Conservation (phyloP, 768 basidiomycete species). For the Lepiota venenata region DNA sequence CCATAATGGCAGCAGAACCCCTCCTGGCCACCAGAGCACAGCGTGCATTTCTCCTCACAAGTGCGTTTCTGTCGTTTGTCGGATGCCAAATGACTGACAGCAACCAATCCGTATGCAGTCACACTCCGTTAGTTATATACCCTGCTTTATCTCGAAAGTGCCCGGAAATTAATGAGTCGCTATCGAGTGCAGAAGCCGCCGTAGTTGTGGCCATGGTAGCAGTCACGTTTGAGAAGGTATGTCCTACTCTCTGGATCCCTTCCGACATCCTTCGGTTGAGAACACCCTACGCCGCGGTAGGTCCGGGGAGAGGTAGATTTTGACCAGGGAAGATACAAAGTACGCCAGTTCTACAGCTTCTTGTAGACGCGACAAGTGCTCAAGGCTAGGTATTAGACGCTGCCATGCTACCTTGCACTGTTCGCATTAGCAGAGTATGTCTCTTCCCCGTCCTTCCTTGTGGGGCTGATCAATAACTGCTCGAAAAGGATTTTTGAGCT, state of each 20-base stretch:
- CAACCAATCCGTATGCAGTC: constrained; percentile 31
- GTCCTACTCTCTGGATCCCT: constrained; percentile 18
- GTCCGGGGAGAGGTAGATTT: constrained; percentile 42
- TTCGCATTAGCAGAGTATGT: constrained; percentile 80
- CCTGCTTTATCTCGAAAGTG: neutral
- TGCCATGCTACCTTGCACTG: constrained; percentile 82
- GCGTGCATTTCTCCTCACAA: constrained; percentile 64
- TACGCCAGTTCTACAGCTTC: constrained; percentile 17
- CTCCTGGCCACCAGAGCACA: constrained; percentile 74
- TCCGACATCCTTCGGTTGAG: neutral
- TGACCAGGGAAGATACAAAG: constrained; percentile 48
- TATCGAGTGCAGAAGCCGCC: constrained; percentile 55
- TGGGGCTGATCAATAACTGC: constrained; percentile 5
- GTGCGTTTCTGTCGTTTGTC: constrained; percentile 35
- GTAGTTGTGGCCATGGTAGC: constrained; percentile 74
- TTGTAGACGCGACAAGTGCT: neutral
- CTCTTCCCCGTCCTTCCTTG: neutral
- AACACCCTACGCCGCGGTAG: constrained; percentile 37
- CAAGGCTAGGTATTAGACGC: constrained; percentile 41
- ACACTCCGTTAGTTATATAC: constrained; percentile 48
- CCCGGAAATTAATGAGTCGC: neutral
- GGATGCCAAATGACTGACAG: constrained; percentile 5
- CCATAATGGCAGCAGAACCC: constrained; percentile 64
- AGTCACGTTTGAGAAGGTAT: constrained; percentile 63
- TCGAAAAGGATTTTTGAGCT: constrained; percentile 70